Percentiles rank a stretch among this genome's conserved stretches.
These are phyloP conservation scores for Leccinum ochraceum DNA, from an alignment of 768 basidiomycete species.

Conservation along the genomic window DNA sequence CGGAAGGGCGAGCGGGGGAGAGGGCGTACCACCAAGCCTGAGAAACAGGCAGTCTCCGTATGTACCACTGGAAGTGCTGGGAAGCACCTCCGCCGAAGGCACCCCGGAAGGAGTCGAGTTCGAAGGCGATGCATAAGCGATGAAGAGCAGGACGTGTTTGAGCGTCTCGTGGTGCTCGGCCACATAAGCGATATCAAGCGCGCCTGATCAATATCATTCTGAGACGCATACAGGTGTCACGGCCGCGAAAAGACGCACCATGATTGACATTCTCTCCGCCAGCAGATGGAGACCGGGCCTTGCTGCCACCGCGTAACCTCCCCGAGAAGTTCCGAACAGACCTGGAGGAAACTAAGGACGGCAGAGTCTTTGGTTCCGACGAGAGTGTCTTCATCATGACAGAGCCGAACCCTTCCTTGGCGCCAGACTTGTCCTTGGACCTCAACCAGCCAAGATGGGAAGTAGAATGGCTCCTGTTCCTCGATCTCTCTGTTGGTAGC, in stretches of 20 bases:
- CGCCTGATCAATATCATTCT: conserved; percentile 16
- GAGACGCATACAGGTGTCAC: neutral
- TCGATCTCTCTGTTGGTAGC: conserved; percentile 28
- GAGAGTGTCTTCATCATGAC: conserved; percentile 18
- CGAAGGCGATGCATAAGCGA: conserved; percentile 38
- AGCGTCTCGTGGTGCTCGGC: conserved; percentile 88
- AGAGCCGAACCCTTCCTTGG: conserved; percentile 11
- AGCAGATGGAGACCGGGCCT: conserved; percentile 19
- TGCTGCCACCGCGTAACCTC: conserved; percentile 24
- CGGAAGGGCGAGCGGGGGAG: conserved; percentile 57
- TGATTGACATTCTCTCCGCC: conserved; percentile 10
- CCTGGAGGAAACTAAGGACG: conserved; percentile 4
- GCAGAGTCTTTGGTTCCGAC: conserved; percentile 16
- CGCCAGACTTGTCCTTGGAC: conserved; percentile 29
- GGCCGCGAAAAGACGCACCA: conserved; percentile 17
- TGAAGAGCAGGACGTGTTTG: conserved; percentile 73
- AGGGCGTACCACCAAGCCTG: conserved; percentile 57
- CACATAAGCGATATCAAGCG: conserved; percentile 49
- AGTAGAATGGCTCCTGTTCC: conserved; percentile 57
- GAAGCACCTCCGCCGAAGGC: conserved; percentile 62
- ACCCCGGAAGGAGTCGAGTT: conserved; percentile 42
- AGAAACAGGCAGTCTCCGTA: conserved; percentile 61
- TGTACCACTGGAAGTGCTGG: conserved; percentile 41
- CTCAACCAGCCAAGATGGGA: conserved; percentile 61
- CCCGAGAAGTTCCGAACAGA: conserved; percentile 24